Base-by-base conservation (phyloP, 495 filamentous ascomycete species). In the Aspergillus avenaceus region DNA sequence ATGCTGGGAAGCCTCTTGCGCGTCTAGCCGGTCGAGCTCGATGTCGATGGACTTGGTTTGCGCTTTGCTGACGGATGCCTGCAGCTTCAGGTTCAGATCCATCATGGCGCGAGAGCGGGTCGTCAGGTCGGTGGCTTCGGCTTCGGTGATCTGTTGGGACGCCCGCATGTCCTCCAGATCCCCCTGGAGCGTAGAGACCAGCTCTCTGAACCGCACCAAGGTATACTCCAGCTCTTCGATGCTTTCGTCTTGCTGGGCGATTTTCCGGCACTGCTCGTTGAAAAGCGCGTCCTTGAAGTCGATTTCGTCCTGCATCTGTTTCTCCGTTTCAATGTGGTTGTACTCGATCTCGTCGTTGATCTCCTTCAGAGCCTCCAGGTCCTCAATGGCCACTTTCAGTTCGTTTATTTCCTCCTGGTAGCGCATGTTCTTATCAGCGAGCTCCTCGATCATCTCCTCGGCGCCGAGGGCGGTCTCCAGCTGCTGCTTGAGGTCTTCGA, bases 1-100 rank as follows among this genome's bases (percentile, higher is more conserved):
- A 59, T 97, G 92, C 54, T 97, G 88, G 16, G 82, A 68, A 2
- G 90, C 88, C 76, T 98, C 91, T 57, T 92, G 87, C 2, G 91
- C 88, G 54, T 96, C 89, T 66, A 98, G 82, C 52, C 86, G 86
- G 25, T 84, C 78, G 19, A 97, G 74, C 63, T 97, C 95, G 6
- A 96, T 73, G 56, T 97, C 91, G 48, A 97, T 92, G 0, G 90
- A 90, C 64, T 93, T 97, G 57, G 88, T 85, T 64, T 96, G 91
- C 2, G 91, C 84, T 70, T 96, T 97, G 11, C 88, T 78, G 19
- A 89, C 90, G 9, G 91, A 92, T 29, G 84, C 78, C 58, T 95
- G 91, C 27, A 98, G 81, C 59, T 93, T 91, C 80, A 91, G 79
- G 66, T 96, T 97, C 34, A 98, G 77, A 64, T 98, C 91, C 80